These are phyloP conservation scores for Erigeron philadelphicus DNA, from an alignment of 140 eudicot genomes.

Conservation along the genomic window DNA sequence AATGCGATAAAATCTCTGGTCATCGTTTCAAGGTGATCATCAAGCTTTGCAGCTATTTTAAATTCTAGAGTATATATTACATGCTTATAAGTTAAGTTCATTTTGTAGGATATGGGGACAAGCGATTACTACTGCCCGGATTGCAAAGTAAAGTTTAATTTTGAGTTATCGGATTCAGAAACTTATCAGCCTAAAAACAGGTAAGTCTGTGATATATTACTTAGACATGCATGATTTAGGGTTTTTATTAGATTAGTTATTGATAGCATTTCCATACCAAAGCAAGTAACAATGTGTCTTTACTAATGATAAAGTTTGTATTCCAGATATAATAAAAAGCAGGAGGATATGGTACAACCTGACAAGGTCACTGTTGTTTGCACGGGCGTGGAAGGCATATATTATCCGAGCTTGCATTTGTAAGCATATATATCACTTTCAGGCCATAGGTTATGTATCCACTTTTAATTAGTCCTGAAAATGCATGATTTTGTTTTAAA, in stretches of 20 bases:
- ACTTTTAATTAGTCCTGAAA: background rate
- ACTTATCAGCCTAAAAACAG: conserved; percentile 45
- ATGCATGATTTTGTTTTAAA: background rate
- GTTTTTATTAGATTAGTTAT: background rate
- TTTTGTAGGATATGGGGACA: conserved; percentile 59
- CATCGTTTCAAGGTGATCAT: conserved; percentile 58
- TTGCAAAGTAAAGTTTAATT: conserved; percentile 78
- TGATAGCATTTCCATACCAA: background rate
- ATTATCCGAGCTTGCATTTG: conserved; percentile 90
- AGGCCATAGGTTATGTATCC: conserved; percentile 4
- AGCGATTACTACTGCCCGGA: conserved; percentile 76
- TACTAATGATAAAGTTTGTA: background rate
- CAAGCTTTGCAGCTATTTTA: background rate
- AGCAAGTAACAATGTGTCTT: background rate
- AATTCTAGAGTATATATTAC: conserved; percentile 1
- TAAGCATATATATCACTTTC: conserved; percentile 40
- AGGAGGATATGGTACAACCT: conserved; percentile 45
- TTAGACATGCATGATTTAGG: background rate
- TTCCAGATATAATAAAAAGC: conserved; percentile 49
- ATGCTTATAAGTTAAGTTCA: conserved; percentile 2
- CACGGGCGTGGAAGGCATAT: conserved; percentile 78
- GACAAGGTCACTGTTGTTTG: conserved; percentile 81
- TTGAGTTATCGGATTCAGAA: conserved; percentile 88
- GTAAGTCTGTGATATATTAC: conserved; percentile 30
- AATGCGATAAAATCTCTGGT: conserved; percentile 79